These are phyloP conservation scores for Irpex rosettiformis DNA, from an alignment of 1,284 basidiomycete species.

Conservation along the genomic window DNA sequence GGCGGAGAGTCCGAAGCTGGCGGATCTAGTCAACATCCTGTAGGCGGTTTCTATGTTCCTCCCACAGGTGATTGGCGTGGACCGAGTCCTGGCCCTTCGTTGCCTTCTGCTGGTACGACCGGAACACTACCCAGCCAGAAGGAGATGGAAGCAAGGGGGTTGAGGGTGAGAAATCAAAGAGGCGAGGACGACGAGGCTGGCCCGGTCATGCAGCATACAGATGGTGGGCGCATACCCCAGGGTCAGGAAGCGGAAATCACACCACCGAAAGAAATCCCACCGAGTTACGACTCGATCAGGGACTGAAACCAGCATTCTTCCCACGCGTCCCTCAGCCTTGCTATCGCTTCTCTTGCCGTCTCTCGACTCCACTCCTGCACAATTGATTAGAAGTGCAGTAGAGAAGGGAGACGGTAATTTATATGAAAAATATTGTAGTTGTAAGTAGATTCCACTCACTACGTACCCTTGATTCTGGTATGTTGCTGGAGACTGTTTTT, in stretches of 20 bases:
- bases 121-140: constrained; percentile 27
- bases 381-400: background rate
- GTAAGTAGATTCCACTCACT: background rate
- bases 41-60: constrained; percentile 8
- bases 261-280: constrained; percentile 29
- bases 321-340: background rate
- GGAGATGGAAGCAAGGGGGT: constrained; percentile 28
- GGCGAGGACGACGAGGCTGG: constrained; percentile 4
- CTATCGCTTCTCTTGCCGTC: background rate
- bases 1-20: constrained; percentile 8
- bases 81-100: constrained; percentile 27
- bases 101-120: constrained; percentile 15
- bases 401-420: background rate
- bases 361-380: background rate
- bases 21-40: constrained; percentile 11
- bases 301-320: background rate
- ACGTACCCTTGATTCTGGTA: too few species aligned
- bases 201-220: constrained; percentile 25
- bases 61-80: constrained; percentile 20
- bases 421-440: background rate
- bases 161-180: constrained; percentile 23
- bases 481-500: background rate
- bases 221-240: constrained; percentile 25
- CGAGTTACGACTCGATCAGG: constrained; percentile 32
- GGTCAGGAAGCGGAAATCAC: constrained; percentile 21